These are phyloP conservation scores for Starmera caribaea DNA, from an alignment of 805 yeast species.

Conservation along the genomic window DNA sequence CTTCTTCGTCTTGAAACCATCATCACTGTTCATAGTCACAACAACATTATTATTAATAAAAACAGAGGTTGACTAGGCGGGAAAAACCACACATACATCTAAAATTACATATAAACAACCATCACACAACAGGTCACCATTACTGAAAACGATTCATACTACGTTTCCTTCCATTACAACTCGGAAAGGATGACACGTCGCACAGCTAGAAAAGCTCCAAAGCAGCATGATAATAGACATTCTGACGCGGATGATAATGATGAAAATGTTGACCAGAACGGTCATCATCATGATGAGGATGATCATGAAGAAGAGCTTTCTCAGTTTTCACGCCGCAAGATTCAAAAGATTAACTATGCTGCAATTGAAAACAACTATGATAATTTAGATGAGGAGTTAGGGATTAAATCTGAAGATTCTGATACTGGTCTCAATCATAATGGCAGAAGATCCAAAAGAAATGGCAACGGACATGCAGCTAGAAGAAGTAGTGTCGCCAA, in stretches of 20 bases:
- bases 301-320: conserved; percentile 19
- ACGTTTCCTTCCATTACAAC: conserved; percentile 8
- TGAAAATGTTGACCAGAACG: neutral
- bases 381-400: conserved; percentile 16
- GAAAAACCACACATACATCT: neutral
- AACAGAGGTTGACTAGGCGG: neutral
- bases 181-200: conserved; percentile 5
- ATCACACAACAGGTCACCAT: neutral
- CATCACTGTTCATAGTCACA: no score
- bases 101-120: neutral
- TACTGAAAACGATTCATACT: neutral
- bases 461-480: neutral
- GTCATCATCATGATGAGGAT: conserved; percentile 7
- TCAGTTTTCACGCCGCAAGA: conserved; percentile 23
- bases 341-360: conserved; percentile 24
- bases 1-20: no score
- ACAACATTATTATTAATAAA: no score
- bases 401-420: neutral
- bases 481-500: neutral
- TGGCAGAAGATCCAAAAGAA: neutral
- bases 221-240: neutral
- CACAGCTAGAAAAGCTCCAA: neutral
- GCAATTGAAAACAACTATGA: conserved; percentile 24
- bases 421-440: conserved; percentile 4
- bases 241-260: neutral